Evolutionary conservation across 306 rosid species (phyloP), one percentile per base, ranked within the genome.

Genomic region (Vigna hirtella): DNA sequence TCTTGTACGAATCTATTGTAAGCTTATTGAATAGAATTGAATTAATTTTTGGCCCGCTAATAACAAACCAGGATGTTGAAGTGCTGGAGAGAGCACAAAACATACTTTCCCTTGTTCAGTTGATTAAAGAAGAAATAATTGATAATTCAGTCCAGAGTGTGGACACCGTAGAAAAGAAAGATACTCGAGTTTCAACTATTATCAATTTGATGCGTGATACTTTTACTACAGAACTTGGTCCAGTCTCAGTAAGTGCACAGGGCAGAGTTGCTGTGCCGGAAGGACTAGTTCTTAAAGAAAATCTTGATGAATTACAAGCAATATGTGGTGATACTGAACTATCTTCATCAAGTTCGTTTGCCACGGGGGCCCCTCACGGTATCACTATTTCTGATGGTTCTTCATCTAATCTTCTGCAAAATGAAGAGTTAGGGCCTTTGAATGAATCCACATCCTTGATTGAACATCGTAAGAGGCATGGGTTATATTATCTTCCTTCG

Each of bases 381-480:
- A 85, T 74, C 66, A 80, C 78, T 30, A 65, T 47, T 47, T 50
- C 50, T 9, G 89, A 86, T 49, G 73, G 69, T 75, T 82, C 91
- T 76, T 65, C 81, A 22, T 73, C 83, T 65, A 77, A 72, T 66
- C 85, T 70, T 65, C 79, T 78, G 66, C 79, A 64, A 73, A 85
- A 52, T 58, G 93, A 85, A 64, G 96, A 89, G 55, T 73, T 81
- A 50, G 90, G 75, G 76, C 72, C 88, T 38, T 83, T 78, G 42
- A 95, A 71, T 24, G 96, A 91, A 81, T 86, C 97, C 40, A 85
- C 98, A 67, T 91, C 90, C 66, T 87, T 91, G 83, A 93, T 93
- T 71, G 93, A 95, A 71, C 99, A 95, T 76, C 96, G 99, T 10
- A 95, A 84, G 80, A 88, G 96, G 45, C 99, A 95, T 64, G 99